Evolutionary conservation across 2,329 filamentous ascomycete genomes (phyloP).

Genomic region (Phyllosticta paracitricarpa): DNA sequence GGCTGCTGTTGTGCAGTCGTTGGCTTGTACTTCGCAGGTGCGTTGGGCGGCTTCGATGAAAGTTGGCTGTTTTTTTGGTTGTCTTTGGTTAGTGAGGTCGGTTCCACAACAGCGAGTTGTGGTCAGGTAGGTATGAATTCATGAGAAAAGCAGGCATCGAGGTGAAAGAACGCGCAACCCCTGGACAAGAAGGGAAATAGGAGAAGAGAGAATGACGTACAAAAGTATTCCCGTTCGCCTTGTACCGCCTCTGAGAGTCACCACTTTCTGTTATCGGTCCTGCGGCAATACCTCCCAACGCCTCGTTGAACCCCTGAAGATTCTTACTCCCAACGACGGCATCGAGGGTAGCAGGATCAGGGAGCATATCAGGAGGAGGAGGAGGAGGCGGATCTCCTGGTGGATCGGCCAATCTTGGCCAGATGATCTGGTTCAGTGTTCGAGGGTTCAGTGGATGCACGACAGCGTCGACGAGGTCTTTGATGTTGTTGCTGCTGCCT

Average conservation of each 20-base stretch:
- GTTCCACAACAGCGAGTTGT: neutral
- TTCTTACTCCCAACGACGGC: neutral
- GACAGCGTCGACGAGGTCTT: neutral
- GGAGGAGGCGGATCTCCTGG: neutral
- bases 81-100: neutral
- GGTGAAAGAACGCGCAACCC: neutral
- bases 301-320: constrained; percentile 24
- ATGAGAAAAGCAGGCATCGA: neutral
- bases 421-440: neutral
- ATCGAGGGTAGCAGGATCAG: neutral
- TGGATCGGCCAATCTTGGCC: too few relatives aligned
- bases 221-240: constrained; percentile 5
- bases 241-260: constrained; percentile 15
- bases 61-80: neutral
- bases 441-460: neutral
- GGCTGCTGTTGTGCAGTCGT: constrained; percentile 3
- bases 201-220: neutral
- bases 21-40: constrained; percentile 10
- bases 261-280: constrained; percentile 37
- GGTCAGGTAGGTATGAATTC: too few relatives aligned
- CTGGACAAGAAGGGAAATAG: neutral
- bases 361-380: neutral
- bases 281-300: constrained; percentile 40
- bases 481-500: neutral
- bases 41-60: constrained; percentile 8